Percentiles rank a stretch among this genome's conserved stretches.
Evolutionary conservation across 768 basidiomycete genomes (phyloP).

Genomic region (Amanita fuliginea): DNA sequence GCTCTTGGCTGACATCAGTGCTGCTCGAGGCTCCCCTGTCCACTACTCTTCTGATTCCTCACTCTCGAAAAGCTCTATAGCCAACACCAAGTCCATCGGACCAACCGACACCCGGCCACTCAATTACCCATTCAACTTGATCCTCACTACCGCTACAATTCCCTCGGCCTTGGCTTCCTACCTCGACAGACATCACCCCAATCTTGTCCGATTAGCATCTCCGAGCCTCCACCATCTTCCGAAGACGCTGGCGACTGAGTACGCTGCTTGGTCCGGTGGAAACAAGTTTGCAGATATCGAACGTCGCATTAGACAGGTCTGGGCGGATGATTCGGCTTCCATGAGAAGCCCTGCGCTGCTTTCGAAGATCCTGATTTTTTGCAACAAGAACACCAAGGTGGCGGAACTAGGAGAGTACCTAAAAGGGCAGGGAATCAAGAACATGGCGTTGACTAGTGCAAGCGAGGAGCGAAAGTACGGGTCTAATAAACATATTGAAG

Average conservation of each 20-base stretch:
- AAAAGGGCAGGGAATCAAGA: slow-evolving; percentile 46
- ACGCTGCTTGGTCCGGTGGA: slow-evolving; percentile 68
- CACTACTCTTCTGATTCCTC: slow-evolving; percentile 16
- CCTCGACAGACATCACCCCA: slow-evolving; percentile 50
- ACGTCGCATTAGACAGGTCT: slow-evolving; percentile 58
- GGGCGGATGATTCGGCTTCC: slow-evolving; percentile 50
- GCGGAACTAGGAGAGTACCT: slow-evolving; percentile 50
- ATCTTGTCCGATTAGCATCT: slow-evolving; percentile 63
- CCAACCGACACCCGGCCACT: slow-evolving; percentile 16
- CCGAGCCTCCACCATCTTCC: slow-evolving; percentile 77
- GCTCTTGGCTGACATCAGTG: slow-evolving; percentile 60
- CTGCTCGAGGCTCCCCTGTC: slow-evolving; percentile 43
- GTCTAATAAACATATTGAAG: slow-evolving; percentile 65
- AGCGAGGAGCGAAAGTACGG: slow-evolving; percentile 50
- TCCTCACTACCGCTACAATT: slow-evolving; percentile 82
- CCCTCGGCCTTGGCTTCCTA: slow-evolving; percentile 63
- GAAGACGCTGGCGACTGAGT: slow-evolving; percentile 53
- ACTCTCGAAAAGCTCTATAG: slow-evolving; percentile 9
- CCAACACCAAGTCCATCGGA: slow-evolving; percentile 7
- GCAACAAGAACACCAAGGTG: slow-evolving; percentile 66
- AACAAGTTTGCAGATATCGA: slow-evolving; percentile 77
- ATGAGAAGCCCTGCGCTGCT: slow-evolving; percentile 17
- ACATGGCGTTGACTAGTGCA: slow-evolving; percentile 54
- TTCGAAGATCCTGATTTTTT: slow-evolving; percentile 74
- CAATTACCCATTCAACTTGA: slow-evolving; percentile 67